Evolutionary conservation across 1,284 basidiomycete species (phyloP), one percentile per base, ranked within the genome.

Genomic region (Vanrija pseudolonga): DNA sequence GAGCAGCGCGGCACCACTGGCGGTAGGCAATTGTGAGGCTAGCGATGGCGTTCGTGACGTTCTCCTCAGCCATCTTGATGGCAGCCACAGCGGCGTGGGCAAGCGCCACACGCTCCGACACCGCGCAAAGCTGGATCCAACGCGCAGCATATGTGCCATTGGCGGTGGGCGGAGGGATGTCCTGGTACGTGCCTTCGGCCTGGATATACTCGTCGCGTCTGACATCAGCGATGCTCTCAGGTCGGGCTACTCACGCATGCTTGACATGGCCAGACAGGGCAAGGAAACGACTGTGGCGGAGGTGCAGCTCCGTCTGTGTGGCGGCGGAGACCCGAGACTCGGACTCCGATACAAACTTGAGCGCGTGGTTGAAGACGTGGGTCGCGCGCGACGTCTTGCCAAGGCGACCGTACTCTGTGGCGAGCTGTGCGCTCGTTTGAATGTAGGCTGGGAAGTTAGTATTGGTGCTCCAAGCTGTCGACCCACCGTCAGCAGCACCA

Each of bases 1-100:
- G 87, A 2, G 85, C 78, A 1, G 89, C 89, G 32, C 89, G 83
- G 62, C 87, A 88, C 82, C 85, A 90, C 1, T 94, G 76, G 4
- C 91, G 83, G 57, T 92, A 79, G 0, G 88, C 83, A 60, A 89
- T 86, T 11, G 87, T 77, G 50, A 87, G 79, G 17, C 82, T 82
- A 22, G 81, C 78, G 17, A 92, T 69, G 0, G 86, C 83, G 0
- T 79, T 73, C 0, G 82, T 77, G 0, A 84, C 77, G 50, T 93
- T 39, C 59, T 89, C 90, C 76, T 82, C 82, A 5, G 82, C 80
- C 56, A 83, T 80, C 57, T 88, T 84, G 32, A 94, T 84, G 0
- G 82, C 75, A 0, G 86, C 83, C 63, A 85, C 85, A 0, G 85
- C 83, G 45, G 80, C 77, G 20, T 86, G 81, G 2, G 90, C 90